Conservation (phyloP, 2,329 filamentous ascomycete genomes). For the Falciphora oryzae region DNA sequence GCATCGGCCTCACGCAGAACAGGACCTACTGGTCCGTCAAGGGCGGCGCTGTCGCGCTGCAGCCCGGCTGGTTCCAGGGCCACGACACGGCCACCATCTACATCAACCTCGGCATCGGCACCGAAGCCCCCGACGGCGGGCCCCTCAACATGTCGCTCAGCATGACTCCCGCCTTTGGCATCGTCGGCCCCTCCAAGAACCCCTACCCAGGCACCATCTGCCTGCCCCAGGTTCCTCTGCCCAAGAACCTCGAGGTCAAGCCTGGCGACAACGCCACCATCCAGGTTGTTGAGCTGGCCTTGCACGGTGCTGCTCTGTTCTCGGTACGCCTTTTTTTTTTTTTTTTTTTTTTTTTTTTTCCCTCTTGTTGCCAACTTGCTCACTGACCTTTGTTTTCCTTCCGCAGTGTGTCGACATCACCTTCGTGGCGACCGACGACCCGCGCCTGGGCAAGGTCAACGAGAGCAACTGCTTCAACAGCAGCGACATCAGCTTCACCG, state of each 20-base stretch:
- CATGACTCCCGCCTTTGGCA: slow-evolving; percentile 76
- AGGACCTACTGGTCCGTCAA: slow-evolving; percentile 85
- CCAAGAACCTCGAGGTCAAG: slow-evolving; percentile 62
- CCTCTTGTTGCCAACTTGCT: background rate
- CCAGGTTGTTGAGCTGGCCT: slow-evolving; percentile 75
- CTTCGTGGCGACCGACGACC: slow-evolving; percentile 72
- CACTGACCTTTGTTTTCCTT: background rate
- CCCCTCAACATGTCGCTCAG: slow-evolving; percentile 82
- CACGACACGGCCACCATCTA: slow-evolving; percentile 79
- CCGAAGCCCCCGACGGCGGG: slow-evolving; percentile 52
- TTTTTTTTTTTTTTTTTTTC: background rate
- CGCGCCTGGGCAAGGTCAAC: slow-evolving; percentile 64
- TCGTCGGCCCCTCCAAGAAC: slow-evolving; percentile 73
- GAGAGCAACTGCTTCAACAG: slow-evolving; percentile 85
- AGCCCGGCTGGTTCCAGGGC: slow-evolving; percentile 94
- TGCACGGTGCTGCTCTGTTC: slow-evolving; percentile 78
- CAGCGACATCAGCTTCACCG: slow-evolving; percentile 66
- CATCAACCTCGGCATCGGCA: slow-evolving; percentile 85
- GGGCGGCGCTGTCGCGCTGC: slow-evolving; percentile 82
- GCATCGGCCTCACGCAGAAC: slow-evolving; percentile 70
- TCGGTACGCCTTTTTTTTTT: slow-evolving; percentile 49
- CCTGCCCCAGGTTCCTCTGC: slow-evolving; percentile 81
- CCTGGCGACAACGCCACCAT: slow-evolving; percentile 88
- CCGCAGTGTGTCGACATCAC: slow-evolving; percentile 87
- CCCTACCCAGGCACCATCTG: slow-evolving; percentile 89